phyloP scores from a whole-genome alignment of 257 asterid genomes.

The Jaltomata sinuosa region DNA sequence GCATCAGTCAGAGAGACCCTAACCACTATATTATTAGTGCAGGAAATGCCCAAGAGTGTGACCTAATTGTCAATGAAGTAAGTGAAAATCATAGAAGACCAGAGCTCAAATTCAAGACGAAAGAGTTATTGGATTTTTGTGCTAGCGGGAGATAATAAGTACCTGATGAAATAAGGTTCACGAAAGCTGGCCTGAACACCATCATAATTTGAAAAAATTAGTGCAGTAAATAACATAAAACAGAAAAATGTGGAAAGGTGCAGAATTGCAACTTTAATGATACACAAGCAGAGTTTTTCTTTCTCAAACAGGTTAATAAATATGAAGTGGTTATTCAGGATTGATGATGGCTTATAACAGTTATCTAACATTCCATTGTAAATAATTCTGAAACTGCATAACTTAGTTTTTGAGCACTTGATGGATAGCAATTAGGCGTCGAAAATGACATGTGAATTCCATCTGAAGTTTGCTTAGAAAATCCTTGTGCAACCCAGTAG shows the following conservation, averaged over 20 bases:
- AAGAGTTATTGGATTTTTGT: fast-evolving
- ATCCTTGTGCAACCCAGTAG: constrained; percentile 66
- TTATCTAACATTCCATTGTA: neutral
- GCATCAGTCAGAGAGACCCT: neutral
- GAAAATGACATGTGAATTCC: constrained; percentile 40
- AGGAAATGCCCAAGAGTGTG: neutral
- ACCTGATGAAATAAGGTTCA: no score
- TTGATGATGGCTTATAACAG: neutral
- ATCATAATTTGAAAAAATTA: neutral
- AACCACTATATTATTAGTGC: neutral
- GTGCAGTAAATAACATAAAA: neutral
- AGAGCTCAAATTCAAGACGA: neutral
- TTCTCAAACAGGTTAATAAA: neutral
- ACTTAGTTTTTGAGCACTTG: constrained; percentile 5
- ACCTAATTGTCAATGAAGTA: neutral
- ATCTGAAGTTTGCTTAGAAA: constrained; percentile 62
- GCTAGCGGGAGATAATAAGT: no score
- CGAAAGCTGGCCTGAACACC: neutral
- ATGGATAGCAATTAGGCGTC: constrained; percentile 18
- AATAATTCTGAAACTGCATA: neutral
- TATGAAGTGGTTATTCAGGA: neutral
- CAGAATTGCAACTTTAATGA: neutral
- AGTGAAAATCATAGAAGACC: neutral
- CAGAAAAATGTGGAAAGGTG: neutral
- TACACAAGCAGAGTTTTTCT: neutral